Evolutionary conservation across 2,329 filamentous ascomycete species (phyloP).

Genomic region (Aspergillus sp.): DNA sequence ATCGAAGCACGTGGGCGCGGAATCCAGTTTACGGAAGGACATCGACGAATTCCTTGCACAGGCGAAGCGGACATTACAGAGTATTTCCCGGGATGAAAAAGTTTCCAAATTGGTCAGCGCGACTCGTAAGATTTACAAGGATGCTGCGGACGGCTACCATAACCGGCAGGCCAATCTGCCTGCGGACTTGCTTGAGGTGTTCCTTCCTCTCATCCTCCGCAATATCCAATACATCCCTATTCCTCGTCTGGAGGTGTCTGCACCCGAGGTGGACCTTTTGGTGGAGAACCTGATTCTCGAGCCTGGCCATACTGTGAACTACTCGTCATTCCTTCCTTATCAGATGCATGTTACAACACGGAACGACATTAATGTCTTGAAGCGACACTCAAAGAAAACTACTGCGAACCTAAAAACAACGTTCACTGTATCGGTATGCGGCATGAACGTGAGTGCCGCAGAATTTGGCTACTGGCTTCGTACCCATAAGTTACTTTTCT

Average conservation of each 20-base stretch:
- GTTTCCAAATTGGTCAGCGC: slow-evolving; percentile 69
- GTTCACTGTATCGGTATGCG: slow-evolving; percentile 76
- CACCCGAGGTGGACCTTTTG: slow-evolving; percentile 78
- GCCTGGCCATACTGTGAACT: slow-evolving; percentile 79
- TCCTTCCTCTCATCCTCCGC: slow-evolving; percentile 74
- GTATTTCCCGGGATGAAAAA: slow-evolving; percentile 70
- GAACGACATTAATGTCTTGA: slow-evolving; percentile 83
- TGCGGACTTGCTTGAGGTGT: slow-evolving; percentile 73
- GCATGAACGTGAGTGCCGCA: slow-evolving; percentile 78
- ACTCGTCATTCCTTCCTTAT: slow-evolving; percentile 86
- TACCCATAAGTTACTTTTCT: slow-evolving; percentile 67
- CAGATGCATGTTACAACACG: slow-evolving; percentile 76
- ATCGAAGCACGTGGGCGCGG: slow-evolving; percentile 58
- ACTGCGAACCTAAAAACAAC: slow-evolving; percentile 67
- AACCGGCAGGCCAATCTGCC: slow-evolving; percentile 70
- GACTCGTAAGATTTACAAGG: slow-evolving; percentile 64
- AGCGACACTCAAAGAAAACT: slow-evolving; percentile 68
- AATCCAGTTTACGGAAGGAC: slow-evolving; percentile 70
- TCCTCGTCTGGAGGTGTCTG: slow-evolving; percentile 82
- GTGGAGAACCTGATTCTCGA: slow-evolving; percentile 90
- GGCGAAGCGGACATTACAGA: slow-evolving; percentile 64
- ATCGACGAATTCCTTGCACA: slow-evolving; percentile 71
- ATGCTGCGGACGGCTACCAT: slow-evolving; percentile 66
- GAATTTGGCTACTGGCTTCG: slow-evolving; percentile 90
- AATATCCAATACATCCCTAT: slow-evolving; percentile 86